Conservation (phyloP, 1,284 basidiomycete species). For the Coniophora puteana region DNA sequence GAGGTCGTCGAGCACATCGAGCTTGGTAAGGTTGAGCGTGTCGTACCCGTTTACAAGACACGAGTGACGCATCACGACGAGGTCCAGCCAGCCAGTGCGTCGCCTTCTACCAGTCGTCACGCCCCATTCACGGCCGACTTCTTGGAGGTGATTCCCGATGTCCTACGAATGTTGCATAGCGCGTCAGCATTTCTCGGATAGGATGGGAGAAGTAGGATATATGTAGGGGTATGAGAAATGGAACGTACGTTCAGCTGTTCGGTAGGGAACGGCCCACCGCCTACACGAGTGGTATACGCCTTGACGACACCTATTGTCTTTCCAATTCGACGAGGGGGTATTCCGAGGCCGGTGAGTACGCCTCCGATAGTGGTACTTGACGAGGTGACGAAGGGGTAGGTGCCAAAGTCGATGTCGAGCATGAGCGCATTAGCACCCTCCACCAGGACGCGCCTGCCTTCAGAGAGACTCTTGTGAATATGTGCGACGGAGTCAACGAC, state of each 20-base stretch:
- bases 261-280: constrained; percentile 96
- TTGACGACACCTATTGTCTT: constrained; percentile 91
- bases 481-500: constrained; percentile 88
- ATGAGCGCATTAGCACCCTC: constrained; percentile 98
- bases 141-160: constrained; percentile 85
- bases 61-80: constrained; percentile 93
- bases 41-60: constrained; percentile 96
- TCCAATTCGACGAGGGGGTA: constrained; percentile 87
- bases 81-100: constrained; percentile 96
- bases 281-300: constrained; percentile 97
- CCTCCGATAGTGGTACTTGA: constrained; percentile 92
- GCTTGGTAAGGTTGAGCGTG: constrained; percentile 90
- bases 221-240: not conserved
- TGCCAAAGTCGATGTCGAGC: constrained; percentile 98
- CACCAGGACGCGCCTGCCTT: constrained; percentile 83
- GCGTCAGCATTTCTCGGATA: no score
- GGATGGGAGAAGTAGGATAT: constrained; percentile 2
- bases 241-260: constrained; percentile 83
- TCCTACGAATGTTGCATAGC: constrained; percentile 46
- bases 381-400: constrained; percentile 96
- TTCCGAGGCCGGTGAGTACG: constrained; percentile 93
- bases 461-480: constrained; percentile 76
- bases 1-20: constrained; percentile 88
- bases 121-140: constrained; percentile 91
- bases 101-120: constrained; percentile 89